phyloP scores from a whole-genome alignment of 805 yeast genomes.

The Naumovozyma dairenensis region DNA sequence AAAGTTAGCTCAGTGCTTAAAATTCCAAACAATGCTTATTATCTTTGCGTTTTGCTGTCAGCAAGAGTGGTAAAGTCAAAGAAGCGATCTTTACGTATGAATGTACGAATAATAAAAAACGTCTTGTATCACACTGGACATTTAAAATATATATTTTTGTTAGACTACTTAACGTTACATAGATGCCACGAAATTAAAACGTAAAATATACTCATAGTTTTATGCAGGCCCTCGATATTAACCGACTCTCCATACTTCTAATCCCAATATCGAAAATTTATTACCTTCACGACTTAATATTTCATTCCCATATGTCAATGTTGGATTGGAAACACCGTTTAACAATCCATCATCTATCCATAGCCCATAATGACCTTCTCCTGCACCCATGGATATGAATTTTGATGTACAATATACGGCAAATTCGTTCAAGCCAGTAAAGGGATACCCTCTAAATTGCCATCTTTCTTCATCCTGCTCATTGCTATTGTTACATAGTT shows the following conservation, averaged over 20 bases:
- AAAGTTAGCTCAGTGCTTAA: too few species aligned
- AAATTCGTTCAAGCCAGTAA: slow-evolving; percentile 82
- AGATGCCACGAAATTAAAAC: too few species aligned
- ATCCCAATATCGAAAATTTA: slow-evolving; percentile 62
- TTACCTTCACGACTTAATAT: slow-evolving; percentile 49
- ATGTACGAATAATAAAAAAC: too few species aligned
- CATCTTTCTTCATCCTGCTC: slow-evolving; percentile 14
- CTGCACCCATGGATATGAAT: slow-evolving; percentile 81
- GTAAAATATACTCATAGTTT: too few species aligned
- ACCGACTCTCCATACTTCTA: slow-evolving; percentile 82
- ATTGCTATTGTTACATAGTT: too few species aligned
- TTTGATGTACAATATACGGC: slow-evolving; percentile 70
- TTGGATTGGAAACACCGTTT: slow-evolving; percentile 68
- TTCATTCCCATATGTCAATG: slow-evolving; percentile 87
- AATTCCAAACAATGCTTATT: too few species aligned
- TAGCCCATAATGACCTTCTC: slow-evolving; percentile 85
- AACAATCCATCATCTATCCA: slow-evolving; percentile 72
- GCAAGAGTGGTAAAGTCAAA: too few species aligned
- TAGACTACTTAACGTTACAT: too few species aligned
- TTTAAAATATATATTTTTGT: too few species aligned
- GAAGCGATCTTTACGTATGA: too few species aligned
- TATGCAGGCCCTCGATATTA: slow-evolving; percentile 8
- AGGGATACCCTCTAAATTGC: slow-evolving; percentile 72
- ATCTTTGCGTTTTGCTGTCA: too few species aligned
- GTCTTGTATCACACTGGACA: too few species aligned